A percentile compares a stretch with the other conserved stretches of the same genome.
Evolutionary conservation across 805 yeast species (phyloP).

Genomic region (Candida xiaguanensis): DNA sequence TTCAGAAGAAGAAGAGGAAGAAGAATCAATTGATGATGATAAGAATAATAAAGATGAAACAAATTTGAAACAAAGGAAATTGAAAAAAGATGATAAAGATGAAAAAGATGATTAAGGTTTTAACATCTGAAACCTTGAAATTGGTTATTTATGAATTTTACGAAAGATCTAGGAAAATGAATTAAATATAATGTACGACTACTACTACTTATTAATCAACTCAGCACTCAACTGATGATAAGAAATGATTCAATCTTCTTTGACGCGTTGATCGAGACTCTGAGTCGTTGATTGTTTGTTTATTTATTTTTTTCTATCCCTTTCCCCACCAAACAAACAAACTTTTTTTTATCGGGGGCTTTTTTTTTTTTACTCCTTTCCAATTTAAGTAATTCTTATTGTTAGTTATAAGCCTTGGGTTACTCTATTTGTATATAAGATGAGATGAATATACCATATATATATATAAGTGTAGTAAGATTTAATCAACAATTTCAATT

Average conservation of each 20-base stretch:
- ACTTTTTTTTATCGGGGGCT: not conserved
- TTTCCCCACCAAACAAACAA: not conserved
- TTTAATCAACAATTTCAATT: no score
- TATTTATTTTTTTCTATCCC: not conserved
- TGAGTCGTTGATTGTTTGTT: not conserved
- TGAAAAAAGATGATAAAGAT: not conserved
- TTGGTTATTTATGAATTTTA: no score
- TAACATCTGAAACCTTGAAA: no score
- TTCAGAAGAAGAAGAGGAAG: conserved; percentile 2
- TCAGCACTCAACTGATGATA: no score
- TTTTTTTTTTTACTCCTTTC: not conserved
- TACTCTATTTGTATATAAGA: not conserved
- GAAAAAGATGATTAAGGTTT: no score
- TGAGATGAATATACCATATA: no score
- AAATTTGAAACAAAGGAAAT: not conserved
- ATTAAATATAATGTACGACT: no score
- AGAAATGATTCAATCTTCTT: no score
- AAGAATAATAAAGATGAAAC: not conserved
- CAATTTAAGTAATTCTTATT: not conserved
- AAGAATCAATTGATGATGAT: conserved; percentile 1
- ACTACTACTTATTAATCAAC: no score
- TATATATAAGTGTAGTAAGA: no score
- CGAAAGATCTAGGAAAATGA: no score
- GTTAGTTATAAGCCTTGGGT: not conserved
- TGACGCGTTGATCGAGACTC: no score